Percentiles rank a stretch among this genome's conserved stretches.
These are phyloP conservation scores for Hygrophorus pudorinus DNA, from an alignment of 768 basidiomycete species.

Conservation along the genomic window DNA sequence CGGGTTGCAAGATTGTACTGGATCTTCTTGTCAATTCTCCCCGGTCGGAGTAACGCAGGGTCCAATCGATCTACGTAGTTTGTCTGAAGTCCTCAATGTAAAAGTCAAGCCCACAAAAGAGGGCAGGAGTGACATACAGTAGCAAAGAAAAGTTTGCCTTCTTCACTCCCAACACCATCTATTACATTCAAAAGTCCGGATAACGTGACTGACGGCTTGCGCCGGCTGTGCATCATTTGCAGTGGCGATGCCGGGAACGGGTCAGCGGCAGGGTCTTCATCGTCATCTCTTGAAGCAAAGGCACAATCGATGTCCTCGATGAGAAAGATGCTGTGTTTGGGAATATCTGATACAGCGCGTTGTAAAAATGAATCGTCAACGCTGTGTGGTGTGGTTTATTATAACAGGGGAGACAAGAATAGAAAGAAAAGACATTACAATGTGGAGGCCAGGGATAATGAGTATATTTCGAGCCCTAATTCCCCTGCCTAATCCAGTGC, in stretches of 20 bases:
- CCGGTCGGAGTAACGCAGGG: slow-evolving; percentile 44
- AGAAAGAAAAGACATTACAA: slow-evolving; percentile 24
- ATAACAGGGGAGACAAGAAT: neutral
- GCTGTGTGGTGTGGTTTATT: slow-evolving; percentile 15
- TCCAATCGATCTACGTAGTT: slow-evolving; percentile 49
- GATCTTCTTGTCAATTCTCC: slow-evolving; percentile 45
- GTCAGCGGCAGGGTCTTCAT: slow-evolving; percentile 15
- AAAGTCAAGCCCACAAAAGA: neutral
- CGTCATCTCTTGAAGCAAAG: slow-evolving; percentile 38
- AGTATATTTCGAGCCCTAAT: slow-evolving; percentile 78
- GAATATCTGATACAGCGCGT: slow-evolving; percentile 34
- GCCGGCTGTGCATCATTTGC: slow-evolving; percentile 10
- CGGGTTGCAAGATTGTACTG: slow-evolving; percentile 39
- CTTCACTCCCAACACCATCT: slow-evolving; percentile 52
- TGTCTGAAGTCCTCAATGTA: slow-evolving; percentile 23
- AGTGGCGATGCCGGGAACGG: slow-evolving; percentile 2
- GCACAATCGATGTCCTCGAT: slow-evolving; percentile 58
- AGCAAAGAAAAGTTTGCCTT: slow-evolving; percentile 52
- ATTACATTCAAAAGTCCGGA: slow-evolving; percentile 49
- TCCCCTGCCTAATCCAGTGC: slow-evolving; percentile 36
- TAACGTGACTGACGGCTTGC: slow-evolving; percentile 33
- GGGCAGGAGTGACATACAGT: slow-evolving; percentile 26
- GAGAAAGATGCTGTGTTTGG: slow-evolving; percentile 43
- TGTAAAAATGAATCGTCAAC: slow-evolving; percentile 42
- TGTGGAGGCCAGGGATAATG: slow-evolving; percentile 38